Percentiles rank a stretch among this genome's conserved stretches.
Conservation (phyloP, 441 rosid genomes). For the Gossypium gossypioides region DNA sequence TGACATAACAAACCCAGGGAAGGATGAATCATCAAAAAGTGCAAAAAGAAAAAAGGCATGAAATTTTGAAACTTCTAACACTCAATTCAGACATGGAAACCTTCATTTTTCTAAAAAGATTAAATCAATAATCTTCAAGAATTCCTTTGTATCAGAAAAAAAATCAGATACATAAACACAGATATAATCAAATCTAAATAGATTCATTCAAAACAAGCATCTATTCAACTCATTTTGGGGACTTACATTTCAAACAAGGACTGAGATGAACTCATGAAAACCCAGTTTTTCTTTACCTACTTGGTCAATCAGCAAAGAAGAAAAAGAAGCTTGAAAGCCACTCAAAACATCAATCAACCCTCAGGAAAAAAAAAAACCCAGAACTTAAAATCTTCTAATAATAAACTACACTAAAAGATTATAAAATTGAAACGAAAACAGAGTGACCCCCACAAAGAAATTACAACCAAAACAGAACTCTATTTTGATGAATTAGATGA, state of each 20-base stretch:
- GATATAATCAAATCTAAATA: neutral
- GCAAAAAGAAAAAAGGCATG: neutral
- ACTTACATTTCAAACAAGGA: neutral
- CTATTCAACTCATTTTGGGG: too few species aligned
- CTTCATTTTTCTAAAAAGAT: neutral
- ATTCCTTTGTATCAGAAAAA: neutral
- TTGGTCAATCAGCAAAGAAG: slow-evolving; percentile 1
- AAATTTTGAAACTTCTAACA: neutral
- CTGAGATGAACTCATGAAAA: neutral
- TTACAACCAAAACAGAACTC: neutral
- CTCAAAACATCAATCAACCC: neutral
- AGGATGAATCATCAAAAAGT: neutral
- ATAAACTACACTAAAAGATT: neutral
- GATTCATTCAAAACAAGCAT: neutral
- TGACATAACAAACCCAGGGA: slow-evolving; percentile 1
- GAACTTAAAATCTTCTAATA: slow-evolving; percentile 11
- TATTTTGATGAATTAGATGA: neutral
- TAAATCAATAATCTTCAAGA: neutral
- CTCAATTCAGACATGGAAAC: slow-evolving; percentile 1
- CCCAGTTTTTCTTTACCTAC: slow-evolving; percentile 1
- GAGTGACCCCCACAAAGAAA: neutral
- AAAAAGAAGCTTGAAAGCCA: neutral
- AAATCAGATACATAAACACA: slow-evolving; percentile 7
- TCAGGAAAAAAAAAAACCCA: slow-evolving; percentile 11
- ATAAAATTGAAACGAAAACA: neutral